Conservation (phyloP, 2,329 filamentous ascomycete species). For the Trichoderma brevicompactum region DNA sequence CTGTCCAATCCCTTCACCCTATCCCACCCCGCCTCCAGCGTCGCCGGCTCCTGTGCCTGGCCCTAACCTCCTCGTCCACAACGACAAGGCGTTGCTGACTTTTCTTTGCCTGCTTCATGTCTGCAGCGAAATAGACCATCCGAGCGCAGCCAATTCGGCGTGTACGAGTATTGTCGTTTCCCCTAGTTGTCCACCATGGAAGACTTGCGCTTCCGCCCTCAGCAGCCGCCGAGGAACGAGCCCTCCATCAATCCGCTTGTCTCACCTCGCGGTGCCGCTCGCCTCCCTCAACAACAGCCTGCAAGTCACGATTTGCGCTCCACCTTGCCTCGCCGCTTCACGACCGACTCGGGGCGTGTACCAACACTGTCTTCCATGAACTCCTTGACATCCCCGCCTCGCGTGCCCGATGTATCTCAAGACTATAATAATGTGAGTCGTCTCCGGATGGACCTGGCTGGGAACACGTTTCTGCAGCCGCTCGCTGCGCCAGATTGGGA, state of each 20-base stretch:
- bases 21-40: constrained; percentile 40
- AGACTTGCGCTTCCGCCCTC: constrained; percentile 76
- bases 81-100: constrained; percentile 37
- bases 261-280: constrained; percentile 72
- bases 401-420: constrained; percentile 51
- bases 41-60: constrained; percentile 38
- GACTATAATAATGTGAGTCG: constrained; percentile 53
- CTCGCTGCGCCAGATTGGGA: neutral
- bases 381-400: constrained; percentile 55
- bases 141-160: constrained; percentile 45
- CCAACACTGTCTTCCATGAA: constrained; percentile 67
- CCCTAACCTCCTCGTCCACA: constrained; percentile 31
- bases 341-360: constrained; percentile 84
- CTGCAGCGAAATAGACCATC: constrained; percentile 42
- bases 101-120: constrained; percentile 44
- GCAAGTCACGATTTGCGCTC: constrained; percentile 70
- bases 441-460: neutral
- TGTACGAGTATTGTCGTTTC: constrained; percentile 46
- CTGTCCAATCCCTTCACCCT: constrained; percentile 30
- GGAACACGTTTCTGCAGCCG: neutral
- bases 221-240: constrained; percentile 79
- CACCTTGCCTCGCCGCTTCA: constrained; percentile 87
- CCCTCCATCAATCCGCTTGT: constrained; percentile 73
- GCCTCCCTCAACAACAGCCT: constrained; percentile 55
- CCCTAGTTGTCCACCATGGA: constrained; percentile 61